Base-by-base conservation (phyloP, 805 yeast species). In the Suhomyces kilbournensis region DNA sequence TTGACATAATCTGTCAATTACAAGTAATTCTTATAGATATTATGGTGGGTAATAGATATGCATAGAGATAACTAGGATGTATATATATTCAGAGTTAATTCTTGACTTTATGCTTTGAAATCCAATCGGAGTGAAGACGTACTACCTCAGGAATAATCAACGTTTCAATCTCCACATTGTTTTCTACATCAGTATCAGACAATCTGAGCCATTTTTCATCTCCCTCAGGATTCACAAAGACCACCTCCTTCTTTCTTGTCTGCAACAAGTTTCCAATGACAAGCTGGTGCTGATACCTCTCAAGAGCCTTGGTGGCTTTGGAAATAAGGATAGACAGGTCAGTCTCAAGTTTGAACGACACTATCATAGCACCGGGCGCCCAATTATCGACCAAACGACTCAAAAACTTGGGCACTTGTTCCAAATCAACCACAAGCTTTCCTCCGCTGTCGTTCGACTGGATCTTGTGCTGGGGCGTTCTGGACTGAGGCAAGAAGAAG, bases 291-390 rank as follows among this genome's bases (percentile, higher is more conserved):
- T 84, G 87, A 68, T 94, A 94, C 53, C 97, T 78, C 25, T 82
- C 82, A 53, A 94, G 77, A 0, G 99, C 97, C 53, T 80, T 83
- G 48, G 75, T 74, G 9, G 97, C 88, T 70, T 94, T 94, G 52
- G 78, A 75, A 46, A 91, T 77, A 56, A 94, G 73, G 22, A 94
- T 81, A 7, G 74, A 59, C 51, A 71, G 66, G 67, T 94, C 99
- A 0, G 99, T 94, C 65, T 94, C 99, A 48, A 94, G 78, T 68
- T 94, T 94, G 73, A 94, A 94, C 15, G 96, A 88, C 0, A 93
- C 88, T 52, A 94, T 90, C 96, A 91, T 88, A 1, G 97, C 96
- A 10, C 85, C 82, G 2, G 96, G 96, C 0, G 97, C 97, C 99
- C 99, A 94, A 9, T 84, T 80, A 57, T 90, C 96, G 1, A 92